Conservation (phyloP, 2,329 filamentous ascomycete species). For the Penicillium verrucosum region DNA sequence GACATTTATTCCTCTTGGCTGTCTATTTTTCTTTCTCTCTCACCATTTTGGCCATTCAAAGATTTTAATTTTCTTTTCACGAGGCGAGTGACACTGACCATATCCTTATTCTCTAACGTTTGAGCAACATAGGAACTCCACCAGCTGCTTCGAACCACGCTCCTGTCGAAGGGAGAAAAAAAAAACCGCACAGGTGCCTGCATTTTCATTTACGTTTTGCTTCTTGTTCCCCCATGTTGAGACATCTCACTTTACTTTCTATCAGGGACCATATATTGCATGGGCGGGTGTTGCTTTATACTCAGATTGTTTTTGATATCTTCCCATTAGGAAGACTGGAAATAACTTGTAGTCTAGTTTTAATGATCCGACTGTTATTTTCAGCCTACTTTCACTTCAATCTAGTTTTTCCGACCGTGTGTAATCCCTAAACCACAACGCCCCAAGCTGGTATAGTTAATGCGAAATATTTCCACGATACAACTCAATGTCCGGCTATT, state of each 20-base stretch:
- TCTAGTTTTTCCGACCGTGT: neutral
- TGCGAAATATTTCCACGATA: too few species aligned
- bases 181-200: neutral
- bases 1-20: neutral
- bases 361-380: neutral
- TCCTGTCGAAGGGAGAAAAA: neutral
- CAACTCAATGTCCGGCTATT: neutral
- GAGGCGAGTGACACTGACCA: neutral
- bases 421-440: constrained; percentile 40
- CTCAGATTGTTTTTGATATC: neutral
- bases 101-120: constrained; percentile 6
- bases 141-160: neutral
- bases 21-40: neutral
- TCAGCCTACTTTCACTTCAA: too few species aligned
- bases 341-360: neutral
- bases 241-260: neutral
- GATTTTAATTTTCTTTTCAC: constrained; percentile 1
- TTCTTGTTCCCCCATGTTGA: neutral
- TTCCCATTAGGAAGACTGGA: neutral
- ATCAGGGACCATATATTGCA: neutral
- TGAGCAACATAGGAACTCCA: neutral
- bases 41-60: constrained; percentile 4
- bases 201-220: neutral
- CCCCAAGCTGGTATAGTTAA: constrained; percentile 14
- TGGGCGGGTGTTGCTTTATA: neutral